These are phyloP conservation scores for Mucor lusitanicus DNA, from an alignment of 371 early-diverging fungal genomes.

Conservation along the genomic window DNA sequence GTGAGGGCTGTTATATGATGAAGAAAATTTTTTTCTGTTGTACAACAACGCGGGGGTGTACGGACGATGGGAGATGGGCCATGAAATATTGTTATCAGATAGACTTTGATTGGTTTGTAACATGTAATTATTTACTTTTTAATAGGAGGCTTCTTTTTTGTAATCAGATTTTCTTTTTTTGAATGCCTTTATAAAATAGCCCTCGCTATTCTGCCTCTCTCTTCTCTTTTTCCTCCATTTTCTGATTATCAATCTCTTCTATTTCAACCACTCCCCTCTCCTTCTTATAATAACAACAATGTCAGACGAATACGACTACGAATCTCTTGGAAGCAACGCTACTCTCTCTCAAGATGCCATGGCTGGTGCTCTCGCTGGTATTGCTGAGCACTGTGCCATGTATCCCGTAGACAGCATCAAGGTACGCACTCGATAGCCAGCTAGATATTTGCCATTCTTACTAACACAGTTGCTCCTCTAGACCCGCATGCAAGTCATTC, in stretches of 20 bases:
- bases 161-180: constrained; percentile 14
- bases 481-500: constrained; percentile 90
- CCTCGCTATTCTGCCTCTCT: neutral
- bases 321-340: constrained; percentile 81
- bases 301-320: constrained; percentile 78
- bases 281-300: constrained; percentile 13
- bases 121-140: neutral
- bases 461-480: constrained; percentile 26
- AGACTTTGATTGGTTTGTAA: constrained; percentile 14
- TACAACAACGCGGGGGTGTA: neutral
- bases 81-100: constrained; percentile 19
- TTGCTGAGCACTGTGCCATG: constrained; percentile 92
- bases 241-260: constrained; percentile 1
- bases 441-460: neutral
- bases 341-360: constrained; percentile 73
- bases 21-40: neutral
- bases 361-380: constrained; percentile 94
- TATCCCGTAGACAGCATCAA: constrained; percentile 93
- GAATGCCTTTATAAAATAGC: neutral
- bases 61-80: constrained; percentile 1
- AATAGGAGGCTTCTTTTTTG: constrained; percentile 5
- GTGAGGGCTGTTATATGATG: neutral
- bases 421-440: constrained; percentile 46
- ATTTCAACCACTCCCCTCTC: constrained; percentile 9
- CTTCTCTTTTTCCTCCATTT: constrained; percentile 10